A percentile compares a stretch with the other conserved stretches of the same genome.
phyloP scores from a whole-genome alignment of 2,329 filamentous ascomycete genomes.

The Nigrospora osmanthi region DNA sequence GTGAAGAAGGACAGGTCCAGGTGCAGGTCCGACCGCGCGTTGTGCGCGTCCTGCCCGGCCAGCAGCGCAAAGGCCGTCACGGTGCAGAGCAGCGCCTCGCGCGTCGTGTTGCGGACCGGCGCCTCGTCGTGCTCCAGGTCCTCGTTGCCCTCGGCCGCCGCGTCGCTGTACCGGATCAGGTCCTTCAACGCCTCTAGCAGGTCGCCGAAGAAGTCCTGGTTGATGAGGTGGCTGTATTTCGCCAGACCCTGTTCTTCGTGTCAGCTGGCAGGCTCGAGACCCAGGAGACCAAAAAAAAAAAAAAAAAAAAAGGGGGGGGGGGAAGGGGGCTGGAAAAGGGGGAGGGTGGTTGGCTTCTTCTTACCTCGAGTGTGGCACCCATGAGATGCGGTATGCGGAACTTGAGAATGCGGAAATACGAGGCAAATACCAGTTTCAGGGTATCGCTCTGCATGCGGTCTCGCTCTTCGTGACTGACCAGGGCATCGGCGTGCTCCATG shows the following conservation, averaged over 20 bases:
- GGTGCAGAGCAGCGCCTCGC: conserved; percentile 87
- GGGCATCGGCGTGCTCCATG: conserved; percentile 84
- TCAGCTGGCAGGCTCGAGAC: too few species aligned
- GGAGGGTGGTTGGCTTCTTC: too few species aligned
- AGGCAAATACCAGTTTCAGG: conserved; percentile 88
- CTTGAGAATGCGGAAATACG: conserved; percentile 93
- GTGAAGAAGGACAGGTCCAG: conserved; percentile 95
- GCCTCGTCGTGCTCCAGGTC: conserved; percentile 37
- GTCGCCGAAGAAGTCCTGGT: conserved; percentile 98
- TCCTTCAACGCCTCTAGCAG: conserved; percentile 91
- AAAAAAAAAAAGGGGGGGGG: too few species aligned
- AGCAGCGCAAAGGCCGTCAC: conserved; percentile 96
- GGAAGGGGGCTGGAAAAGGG: too few species aligned
- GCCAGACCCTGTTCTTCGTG: conserved; percentile 64
- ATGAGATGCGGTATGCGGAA: conserved; percentile 73
- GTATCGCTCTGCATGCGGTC: conserved; percentile 94
- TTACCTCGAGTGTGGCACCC: conserved; percentile 69
- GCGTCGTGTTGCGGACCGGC: conserved; percentile 62
- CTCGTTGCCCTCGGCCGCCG: conserved; percentile 26
- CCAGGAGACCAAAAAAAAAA: too few species aligned
- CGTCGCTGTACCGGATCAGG: conserved; percentile 69
- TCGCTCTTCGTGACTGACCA: conserved; percentile 84
- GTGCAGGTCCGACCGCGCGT: conserved; percentile 71
- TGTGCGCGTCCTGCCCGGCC: conserved; percentile 85
- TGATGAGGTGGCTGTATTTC: conserved; percentile 93